These are phyloP conservation scores for Boletus subluridellus DNA, from an alignment of 1,284 basidiomycete genomes.

Conservation along the genomic window DNA sequence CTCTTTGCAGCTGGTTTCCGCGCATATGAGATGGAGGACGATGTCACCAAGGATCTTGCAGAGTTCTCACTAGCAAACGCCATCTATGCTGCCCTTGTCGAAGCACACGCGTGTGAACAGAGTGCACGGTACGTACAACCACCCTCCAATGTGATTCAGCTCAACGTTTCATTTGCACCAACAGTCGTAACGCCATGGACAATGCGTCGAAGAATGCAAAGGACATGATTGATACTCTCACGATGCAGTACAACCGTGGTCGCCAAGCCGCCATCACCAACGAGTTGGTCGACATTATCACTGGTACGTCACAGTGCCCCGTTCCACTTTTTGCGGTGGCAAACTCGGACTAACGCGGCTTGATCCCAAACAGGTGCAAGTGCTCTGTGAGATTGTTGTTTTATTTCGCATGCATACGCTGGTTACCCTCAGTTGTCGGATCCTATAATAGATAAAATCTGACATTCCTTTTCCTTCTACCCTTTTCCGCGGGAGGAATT, in stretches of 20 bases:
- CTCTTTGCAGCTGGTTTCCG: constrained; percentile 69
- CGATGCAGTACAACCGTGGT: constrained; percentile 98
- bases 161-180: not conserved
- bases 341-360: not conserved
- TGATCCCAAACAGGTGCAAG: constrained; percentile 37
- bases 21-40: constrained; percentile 94
- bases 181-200: constrained; percentile 97
- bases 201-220: constrained; percentile 98
- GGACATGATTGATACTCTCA: constrained; percentile 84
- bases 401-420: constrained; percentile 12
- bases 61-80: constrained; percentile 98
- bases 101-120: constrained; percentile 95
- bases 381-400: constrained; percentile 36
- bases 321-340: not conserved
- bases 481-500: not conserved
- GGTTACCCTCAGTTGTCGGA: constrained; percentile 11
- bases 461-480: constrained; percentile 15
- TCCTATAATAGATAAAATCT: constrained; percentile 26
- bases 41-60: constrained; percentile 89
- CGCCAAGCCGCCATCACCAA: constrained; percentile 98
- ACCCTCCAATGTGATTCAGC: constrained; percentile 9
- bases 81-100: constrained; percentile 91
- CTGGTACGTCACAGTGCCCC: constrained; percentile 49
- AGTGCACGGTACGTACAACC: constrained; percentile 63
- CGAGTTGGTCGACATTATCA: constrained; percentile 93